A percentile compares a stretch with the other conserved stretches of the same genome.
Evolutionary conservation across 805 yeast genomes (phyloP).

Genomic region (Clavispora carvajalis): DNA sequence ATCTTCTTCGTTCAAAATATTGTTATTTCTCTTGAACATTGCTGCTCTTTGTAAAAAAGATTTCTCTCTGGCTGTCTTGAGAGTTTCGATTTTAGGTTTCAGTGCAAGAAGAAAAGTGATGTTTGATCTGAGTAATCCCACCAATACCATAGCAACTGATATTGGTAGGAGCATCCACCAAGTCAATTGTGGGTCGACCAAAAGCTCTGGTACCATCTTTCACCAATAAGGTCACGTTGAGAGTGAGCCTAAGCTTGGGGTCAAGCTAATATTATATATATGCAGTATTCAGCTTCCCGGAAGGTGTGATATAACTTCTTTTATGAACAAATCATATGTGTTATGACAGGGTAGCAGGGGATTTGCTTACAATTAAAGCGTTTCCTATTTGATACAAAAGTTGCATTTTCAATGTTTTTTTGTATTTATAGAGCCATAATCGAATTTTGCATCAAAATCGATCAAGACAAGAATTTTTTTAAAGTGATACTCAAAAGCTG

Average conservation of each 20-base stretch:
- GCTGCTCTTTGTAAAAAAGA: conserved; percentile 50
- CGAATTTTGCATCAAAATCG: too few relatives aligned
- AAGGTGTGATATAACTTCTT: too few relatives aligned
- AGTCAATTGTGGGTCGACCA: conserved; percentile 76
- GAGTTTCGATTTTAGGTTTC: conserved; percentile 47
- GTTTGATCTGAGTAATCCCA: conserved; percentile 73
- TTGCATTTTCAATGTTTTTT: too few relatives aligned
- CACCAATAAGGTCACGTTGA: neutral
- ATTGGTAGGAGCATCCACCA: conserved; percentile 92
- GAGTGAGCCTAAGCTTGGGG: neutral
- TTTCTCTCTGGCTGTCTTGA: conserved; percentile 48
- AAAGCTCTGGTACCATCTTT: conserved; percentile 17
- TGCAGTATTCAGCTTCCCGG: too few relatives aligned
- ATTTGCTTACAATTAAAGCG: too few relatives aligned
- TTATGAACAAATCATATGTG: too few relatives aligned
- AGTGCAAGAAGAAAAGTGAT: conserved; percentile 58
- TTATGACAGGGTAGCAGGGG: too few relatives aligned
- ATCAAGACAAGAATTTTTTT: too few relatives aligned
- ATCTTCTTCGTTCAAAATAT: conserved; percentile 45
- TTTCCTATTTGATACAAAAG: too few relatives aligned
- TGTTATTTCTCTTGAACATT: conserved; percentile 50
- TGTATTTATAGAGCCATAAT: too few relatives aligned
- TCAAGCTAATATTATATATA: neutral
- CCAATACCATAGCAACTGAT: conserved; percentile 80
- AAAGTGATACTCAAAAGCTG: too few relatives aligned